Base-by-base conservation (phyloP, 805 yeast genomes). In the Metschnikowia baotianmanensis region DNA sequence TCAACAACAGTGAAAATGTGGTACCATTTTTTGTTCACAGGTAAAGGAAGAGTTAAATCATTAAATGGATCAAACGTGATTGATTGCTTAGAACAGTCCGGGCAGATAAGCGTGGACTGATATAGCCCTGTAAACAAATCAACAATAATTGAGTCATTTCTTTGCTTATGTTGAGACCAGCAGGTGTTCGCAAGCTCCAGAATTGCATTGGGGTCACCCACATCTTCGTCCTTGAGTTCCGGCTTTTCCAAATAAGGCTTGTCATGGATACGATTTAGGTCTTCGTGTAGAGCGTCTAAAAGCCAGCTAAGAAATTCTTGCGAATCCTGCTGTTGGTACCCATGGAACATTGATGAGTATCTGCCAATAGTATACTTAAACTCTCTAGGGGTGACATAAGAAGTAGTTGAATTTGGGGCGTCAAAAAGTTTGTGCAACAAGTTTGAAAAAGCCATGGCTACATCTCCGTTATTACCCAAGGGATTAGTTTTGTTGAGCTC, bases 21-120 rank as follows among this genome's bases (percentile, higher is more conserved):
- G 23, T 68, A 63, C 96, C 97, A 90, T 34, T 74, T 69, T 36
- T 80, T 77, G 34, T 77, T 77, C 2, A 83, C 77, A 0, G 98
- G 98, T 18, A 91, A 68, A 0, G 98, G 98, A 31, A 91, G 65
- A 0, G 99, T 89, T 48, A 91, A 65, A 56, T 89, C 96, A 63
- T 81, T 87, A 57, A 80, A 91, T 0, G 99, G 98, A 59, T 91
- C 99, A 64, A 90, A 93, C 0, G 97, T 90, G 19, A 91, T 75
- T 20, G 95, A 83, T 6, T 86, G 76, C 51, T 83, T 83, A 15
- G 72, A 58, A 62, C 99, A 93, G 7, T 65, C 80, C 0, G 98
- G 98, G 57, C 99, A 91, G 10, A 83, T 74, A 40, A 93, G 69
- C 0, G 96, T 89, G 1, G 96, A 88, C 61, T 90, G 86, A 60